Percentiles rank a stretch among this genome's conserved stretches.
phyloP scores from a whole-genome alignment of 495 filamentous ascomycete species.

The Neurospora sp. region DNA sequence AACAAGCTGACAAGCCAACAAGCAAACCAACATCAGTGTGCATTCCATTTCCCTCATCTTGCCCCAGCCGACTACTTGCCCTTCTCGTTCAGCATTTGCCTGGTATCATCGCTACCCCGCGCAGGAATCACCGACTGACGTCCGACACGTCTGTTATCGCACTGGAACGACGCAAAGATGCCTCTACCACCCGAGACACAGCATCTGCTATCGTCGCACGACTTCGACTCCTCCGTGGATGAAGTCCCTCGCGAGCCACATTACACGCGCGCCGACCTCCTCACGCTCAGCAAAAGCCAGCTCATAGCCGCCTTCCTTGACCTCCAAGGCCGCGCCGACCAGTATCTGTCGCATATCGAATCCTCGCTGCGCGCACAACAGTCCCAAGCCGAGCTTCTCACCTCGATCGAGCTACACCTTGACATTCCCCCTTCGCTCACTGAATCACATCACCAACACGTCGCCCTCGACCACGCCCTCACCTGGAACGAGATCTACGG shows the following conservation, averaged over 20 bases:
- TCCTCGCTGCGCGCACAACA: background rate
- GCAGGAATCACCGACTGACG: background rate
- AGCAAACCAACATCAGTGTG: background rate
- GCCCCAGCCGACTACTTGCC: background rate
- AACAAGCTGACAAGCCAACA: background rate
- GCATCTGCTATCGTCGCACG: background rate
- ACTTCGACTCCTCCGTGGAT: background rate
- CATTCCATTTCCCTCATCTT: background rate
- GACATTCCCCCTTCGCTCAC: background rate
- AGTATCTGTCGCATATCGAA: background rate
- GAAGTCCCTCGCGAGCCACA: background rate
- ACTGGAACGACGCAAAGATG: background rate
- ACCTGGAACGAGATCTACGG: background rate
- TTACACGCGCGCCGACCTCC: background rate
- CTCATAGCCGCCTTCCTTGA: background rate
- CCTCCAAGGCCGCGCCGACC: background rate
- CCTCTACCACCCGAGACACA: background rate
- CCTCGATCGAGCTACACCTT: background rate
- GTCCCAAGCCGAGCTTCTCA: background rate
- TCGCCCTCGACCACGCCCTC: background rate
- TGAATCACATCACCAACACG: background rate
- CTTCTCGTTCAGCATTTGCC: background rate
- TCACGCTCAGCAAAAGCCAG: background rate
- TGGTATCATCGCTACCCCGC: background rate
- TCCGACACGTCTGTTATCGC: background rate